Evolutionary conservation across 331 rosid species (phyloP).

Genomic region (Pyrus hybrid): DNA sequence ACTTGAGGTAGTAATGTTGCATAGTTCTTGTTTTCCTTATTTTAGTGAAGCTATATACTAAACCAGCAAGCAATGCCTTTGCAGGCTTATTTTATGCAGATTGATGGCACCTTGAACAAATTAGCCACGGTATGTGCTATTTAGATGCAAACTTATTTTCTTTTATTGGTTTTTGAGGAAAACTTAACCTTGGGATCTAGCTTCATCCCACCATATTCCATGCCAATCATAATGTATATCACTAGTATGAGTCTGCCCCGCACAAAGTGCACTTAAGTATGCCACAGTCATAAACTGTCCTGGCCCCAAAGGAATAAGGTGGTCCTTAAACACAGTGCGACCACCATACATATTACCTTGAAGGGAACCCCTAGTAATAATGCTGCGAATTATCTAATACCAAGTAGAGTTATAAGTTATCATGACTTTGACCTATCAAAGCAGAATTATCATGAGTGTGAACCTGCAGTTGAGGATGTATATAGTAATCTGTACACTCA

Average conservation of each 20-base stretch:
- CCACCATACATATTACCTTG: not conserved
- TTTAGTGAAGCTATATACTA: slow-evolving; percentile 1
- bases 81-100: slow-evolving; percentile 90
- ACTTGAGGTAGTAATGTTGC: no score
- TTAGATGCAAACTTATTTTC: not conserved
- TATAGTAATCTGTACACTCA: not conserved
- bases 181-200: not conserved
- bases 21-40: no score
- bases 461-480: not conserved
- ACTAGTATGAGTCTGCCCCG: not conserved
- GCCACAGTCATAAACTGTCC: not conserved
- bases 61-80: slow-evolving; percentile 7
- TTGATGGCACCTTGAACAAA: slow-evolving; percentile 74
- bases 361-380: not conserved
- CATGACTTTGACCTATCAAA: not conserved
- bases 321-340: not conserved
- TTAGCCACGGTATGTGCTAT: slow-evolving; percentile 51
- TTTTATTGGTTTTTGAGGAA: not conserved
- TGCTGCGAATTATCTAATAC: not conserved
- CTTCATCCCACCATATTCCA: not conserved
- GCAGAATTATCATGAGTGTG: not conserved
- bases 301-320: not conserved
- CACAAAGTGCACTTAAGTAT: not conserved
- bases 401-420: not conserved
- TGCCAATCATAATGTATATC: not conserved